These are phyloP conservation scores for Cetradonia linearis DNA, from an alignment of 495 filamentous ascomycete genomes.

Conservation along the genomic window DNA sequence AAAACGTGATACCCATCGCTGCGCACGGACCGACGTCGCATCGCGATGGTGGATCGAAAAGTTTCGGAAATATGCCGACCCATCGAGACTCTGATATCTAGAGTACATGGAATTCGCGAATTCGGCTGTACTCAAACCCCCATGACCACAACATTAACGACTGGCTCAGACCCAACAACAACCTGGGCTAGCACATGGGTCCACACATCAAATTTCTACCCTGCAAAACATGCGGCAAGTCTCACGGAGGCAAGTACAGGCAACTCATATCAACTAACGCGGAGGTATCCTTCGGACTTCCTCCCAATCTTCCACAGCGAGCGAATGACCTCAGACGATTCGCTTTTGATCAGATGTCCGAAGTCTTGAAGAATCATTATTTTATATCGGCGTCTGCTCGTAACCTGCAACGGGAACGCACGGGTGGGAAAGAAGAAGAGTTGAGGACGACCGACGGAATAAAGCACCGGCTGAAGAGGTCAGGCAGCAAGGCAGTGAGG, in stretches of 20 bases:
- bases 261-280: neutral
- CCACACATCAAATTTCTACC: neutral
- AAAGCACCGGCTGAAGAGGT: neutral
- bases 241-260: neutral
- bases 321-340: neutral
- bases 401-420: neutral
- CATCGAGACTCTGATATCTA: neutral
- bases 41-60: neutral
- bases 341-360: neutral
- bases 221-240: neutral
- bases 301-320: neutral
- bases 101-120: neutral
- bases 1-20: neutral
- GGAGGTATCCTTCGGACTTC: neutral
- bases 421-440: neutral
- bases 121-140: neutral
- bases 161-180: neutral
- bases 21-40: neutral
- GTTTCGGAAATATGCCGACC: neutral
- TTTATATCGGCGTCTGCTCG: neutral
- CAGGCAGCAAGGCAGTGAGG: neutral
- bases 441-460: neutral
- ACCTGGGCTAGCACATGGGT: neutral
- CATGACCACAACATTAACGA: neutral
- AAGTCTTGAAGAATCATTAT: neutral